Evolutionary conservation across 768 basidiomycete genomes (phyloP), one percentile per base, ranked within the genome.

Genomic region (Saitozyma sp.): DNA sequence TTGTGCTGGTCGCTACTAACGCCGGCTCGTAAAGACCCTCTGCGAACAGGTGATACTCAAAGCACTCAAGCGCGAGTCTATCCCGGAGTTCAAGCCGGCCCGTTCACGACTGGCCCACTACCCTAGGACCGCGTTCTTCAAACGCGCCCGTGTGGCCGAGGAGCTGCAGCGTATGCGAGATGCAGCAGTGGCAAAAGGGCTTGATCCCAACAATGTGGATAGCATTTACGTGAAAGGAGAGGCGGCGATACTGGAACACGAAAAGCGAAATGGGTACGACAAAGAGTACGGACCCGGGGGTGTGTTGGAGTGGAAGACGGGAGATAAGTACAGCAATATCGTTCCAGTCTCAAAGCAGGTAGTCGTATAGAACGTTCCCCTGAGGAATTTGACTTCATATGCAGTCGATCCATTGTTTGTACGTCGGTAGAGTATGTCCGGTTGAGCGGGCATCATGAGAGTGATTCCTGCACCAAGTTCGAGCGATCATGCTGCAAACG

Each of bases 21-120:
- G 29, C 29, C 29, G 29, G 2, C 29, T 5, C 29, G 29, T 29
- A 5, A 29, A 68, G 66, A 61, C 66, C 14, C 59, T 67, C 16
- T 50, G 43, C 56, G 58, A 74, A 54, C 58, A 74, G 50, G 61
- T 69, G 20, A 68, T 73, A 49, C 66, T 70, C 20, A 56, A 61
- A 16, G 61, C 59, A 11, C 61, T 70, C 8, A 54, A 55, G 6
- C 16, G 63, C 6, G 38, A 45, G 6, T 65, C 61, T 7, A 49
- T 70, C 37, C 54, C 54, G 2, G 54, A 55, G 42, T 57, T n/a
- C 56, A 43, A 45, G 42, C 40, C 40, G 2, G 66, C 68, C 19
- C 61, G 65, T 11, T n/a, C 40, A 0, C 52, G 68, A 38, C 53
- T 51, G n/a, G 39, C 49, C 60, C 61, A 48, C 58, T 69, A 66